phyloP scores from a whole-genome alignment of 331 rosid species.

The Dryas integrifolia region DNA sequence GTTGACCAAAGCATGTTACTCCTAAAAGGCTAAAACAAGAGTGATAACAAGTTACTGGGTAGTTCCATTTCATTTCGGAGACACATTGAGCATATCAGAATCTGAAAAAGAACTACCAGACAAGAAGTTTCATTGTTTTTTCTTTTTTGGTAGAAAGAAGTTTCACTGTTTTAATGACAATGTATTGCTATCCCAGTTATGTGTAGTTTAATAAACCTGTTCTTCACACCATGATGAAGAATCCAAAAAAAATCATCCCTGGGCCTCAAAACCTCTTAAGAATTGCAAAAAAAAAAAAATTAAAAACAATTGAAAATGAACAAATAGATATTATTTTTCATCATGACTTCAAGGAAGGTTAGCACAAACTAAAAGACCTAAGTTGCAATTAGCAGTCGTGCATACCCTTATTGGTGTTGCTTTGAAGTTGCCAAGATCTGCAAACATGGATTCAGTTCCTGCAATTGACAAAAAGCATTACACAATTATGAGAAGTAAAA shows the following conservation, averaged over 20 bases:
- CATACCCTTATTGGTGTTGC: constrained; percentile 76
- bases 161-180: neutral
- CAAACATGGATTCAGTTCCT: constrained; percentile 90
- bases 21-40: neutral
- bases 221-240: neutral
- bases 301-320: no score
- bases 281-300: constrained; percentile 1
- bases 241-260: neutral
- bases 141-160: no score
- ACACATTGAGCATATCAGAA: neutral
- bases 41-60: neutral
- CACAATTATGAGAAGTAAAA: neutral
- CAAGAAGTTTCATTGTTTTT: neutral
- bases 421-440: constrained; percentile 73
- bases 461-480: constrained; percentile 34
- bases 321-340: neutral
- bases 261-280: neutral
- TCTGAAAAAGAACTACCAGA: neutral
- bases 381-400: constrained; percentile 21
- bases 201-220: neutral
- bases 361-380: constrained; percentile 23
- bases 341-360: constrained; percentile 9
- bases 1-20: neutral
- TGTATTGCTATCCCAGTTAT: neutral
- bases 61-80: neutral